Evolutionary conservation across 192 early-diverging fungal species (phyloP).

Genomic region (Coemansia sp.): DNA sequence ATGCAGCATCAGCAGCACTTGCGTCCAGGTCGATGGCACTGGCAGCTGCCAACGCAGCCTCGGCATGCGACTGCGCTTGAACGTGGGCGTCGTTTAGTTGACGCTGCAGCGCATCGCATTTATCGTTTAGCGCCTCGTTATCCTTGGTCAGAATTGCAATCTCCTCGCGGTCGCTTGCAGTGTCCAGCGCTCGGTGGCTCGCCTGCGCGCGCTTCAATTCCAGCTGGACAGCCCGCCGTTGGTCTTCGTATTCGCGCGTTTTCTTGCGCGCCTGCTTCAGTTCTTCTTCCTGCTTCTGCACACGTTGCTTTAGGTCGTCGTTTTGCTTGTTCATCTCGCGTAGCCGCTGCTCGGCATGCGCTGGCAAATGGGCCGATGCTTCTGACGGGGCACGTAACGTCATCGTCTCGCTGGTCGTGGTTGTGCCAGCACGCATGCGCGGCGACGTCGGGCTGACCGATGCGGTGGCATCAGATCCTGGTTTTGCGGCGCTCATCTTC

Average conservation of each 20-base stretch:
- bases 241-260: constrained; percentile 34
- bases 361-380: constrained; percentile 9
- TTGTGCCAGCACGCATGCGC: constrained; percentile 40
- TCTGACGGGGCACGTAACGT: constrained; percentile 47
- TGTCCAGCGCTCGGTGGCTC: constrained; percentile 14
- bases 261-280: constrained; percentile 18
- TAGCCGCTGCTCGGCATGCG: constrained; percentile 16
- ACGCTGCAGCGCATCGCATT: constrained; percentile 30
- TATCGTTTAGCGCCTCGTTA: constrained; percentile 39
- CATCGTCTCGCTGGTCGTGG: constrained; percentile 42
- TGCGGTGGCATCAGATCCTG: neutral
- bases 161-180: constrained; percentile 21
- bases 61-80: constrained; percentile 17
- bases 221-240: constrained; percentile 28
- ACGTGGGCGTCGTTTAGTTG: constrained; percentile 21
- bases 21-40: constrained; percentile 12
- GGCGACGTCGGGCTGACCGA: constrained; percentile 5
- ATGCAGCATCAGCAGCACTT: neutral
- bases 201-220: constrained; percentile 33
- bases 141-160: constrained; percentile 15
- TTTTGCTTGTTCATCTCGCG: constrained; percentile 10
- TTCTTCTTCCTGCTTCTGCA: constrained; percentile 4
- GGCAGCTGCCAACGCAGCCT: constrained; percentile 20
- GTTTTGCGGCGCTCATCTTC: neutral
- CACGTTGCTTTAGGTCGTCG: neutral